Evolutionary conservation across 257 asterid genomes (phyloP).

Genomic region (Solanum paucissectum): DNA sequence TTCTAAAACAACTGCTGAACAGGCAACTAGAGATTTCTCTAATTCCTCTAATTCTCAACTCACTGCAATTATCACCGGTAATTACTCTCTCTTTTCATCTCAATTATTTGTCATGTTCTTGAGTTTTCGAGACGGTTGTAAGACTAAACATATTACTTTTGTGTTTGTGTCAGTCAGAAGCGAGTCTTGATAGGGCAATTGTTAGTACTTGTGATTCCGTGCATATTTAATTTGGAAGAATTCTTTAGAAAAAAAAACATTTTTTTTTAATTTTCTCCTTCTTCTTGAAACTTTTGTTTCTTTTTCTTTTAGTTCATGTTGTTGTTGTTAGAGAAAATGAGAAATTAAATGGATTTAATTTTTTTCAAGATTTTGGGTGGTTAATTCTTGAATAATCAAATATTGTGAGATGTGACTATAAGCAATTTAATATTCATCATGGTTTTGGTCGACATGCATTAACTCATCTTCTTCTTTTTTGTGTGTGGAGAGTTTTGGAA

Average conservation of each 20-base stretch:
- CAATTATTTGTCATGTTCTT: neutral
- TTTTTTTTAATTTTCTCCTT: neutral
- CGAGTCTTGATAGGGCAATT: neutral
- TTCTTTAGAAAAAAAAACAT: too few species aligned
- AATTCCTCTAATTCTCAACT: constrained; percentile 15
- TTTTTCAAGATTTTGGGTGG: neutral
- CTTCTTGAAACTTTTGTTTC: neutral
- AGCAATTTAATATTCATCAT: neutral
- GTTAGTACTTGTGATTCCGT: neutral
- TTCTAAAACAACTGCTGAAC: constrained; percentile 62
- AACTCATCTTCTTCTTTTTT: neutral
- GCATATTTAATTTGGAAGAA: neutral
- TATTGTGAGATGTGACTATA: neutral
- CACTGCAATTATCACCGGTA: constrained; percentile 90
- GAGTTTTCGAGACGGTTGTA: neutral
- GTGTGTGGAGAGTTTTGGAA: neutral
- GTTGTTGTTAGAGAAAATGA: neutral
- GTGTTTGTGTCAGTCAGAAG: neutral
- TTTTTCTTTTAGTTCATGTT: neutral
- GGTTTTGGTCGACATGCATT: neutral
- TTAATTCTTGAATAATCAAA: neutral
- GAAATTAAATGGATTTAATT: neutral
- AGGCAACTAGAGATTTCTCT: constrained; percentile 35
- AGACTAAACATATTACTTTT: neutral
- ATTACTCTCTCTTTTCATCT: neutral